Evolutionary conservation across 139 green algal genomes (phyloP).

Genomic region (Ettlia oleoabundans): DNA sequence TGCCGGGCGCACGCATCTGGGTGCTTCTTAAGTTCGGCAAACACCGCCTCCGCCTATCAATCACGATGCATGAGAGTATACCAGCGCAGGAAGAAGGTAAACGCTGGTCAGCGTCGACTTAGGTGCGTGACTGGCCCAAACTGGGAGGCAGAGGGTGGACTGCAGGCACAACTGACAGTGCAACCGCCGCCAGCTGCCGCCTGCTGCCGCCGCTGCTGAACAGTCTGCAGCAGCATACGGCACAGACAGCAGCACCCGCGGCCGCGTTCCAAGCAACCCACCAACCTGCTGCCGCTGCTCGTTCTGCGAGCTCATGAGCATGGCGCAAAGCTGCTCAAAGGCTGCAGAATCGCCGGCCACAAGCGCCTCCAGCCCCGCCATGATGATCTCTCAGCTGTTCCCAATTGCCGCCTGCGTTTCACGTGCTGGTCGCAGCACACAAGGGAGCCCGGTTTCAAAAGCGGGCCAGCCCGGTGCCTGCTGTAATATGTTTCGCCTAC

Average conservation of each 20-base stretch:
- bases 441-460: not conserved
- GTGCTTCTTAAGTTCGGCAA: slow-evolving; percentile 62
- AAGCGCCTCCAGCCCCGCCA: slow-evolving; percentile 39
- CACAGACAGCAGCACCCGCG: no score
- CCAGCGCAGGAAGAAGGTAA: not conserved
- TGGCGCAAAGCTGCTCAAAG: slow-evolving; percentile 80
- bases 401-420: not conserved
- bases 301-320: slow-evolving; percentile 87
- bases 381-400: not conserved
- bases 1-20: slow-evolving; percentile 66
- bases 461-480: no score
- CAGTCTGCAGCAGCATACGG: not conserved
- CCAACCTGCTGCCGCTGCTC: slow-evolving; percentile 44
- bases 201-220: not conserved
- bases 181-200: not conserved
- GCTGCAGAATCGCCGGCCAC: slow-evolving; percentile 41
- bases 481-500: no score
- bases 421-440: not conserved
- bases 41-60: slow-evolving; percentile 34
- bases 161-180: not conserved
- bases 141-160: no score
- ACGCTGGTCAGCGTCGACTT: no score
- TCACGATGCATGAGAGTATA: no score
- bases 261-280: no score
- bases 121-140: no score